A percentile compares a stretch with the other conserved stretches of the same genome.
Evolutionary conservation across 257 asterid genomes (phyloP).

Genomic region (Fraxinus quadrangulata): DNA sequence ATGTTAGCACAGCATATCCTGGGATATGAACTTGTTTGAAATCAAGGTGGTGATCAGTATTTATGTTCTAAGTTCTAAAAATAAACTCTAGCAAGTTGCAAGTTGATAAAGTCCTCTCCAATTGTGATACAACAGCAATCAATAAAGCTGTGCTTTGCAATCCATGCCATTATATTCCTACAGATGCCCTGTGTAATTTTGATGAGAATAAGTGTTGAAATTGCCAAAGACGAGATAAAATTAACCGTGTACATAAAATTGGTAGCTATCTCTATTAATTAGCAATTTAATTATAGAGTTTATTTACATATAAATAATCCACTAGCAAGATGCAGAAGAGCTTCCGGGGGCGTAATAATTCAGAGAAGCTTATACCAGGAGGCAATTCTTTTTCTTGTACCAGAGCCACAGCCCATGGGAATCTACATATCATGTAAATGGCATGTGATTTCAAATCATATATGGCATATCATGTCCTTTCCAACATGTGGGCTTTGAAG

Average conservation of each 20-base stretch:
- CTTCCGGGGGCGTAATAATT: neutral
- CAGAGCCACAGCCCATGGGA: neutral
- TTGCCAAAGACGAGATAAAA: neutral
- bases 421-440: neutral
- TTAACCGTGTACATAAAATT: neutral
- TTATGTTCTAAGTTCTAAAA: neutral
- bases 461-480: neutral
- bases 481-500: neutral
- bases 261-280: neutral
- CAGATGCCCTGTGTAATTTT: neutral
- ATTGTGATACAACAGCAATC: neutral
- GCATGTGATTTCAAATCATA: neutral
- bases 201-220: neutral
- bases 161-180: neutral
- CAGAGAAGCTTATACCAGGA: neutral
- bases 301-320: neutral
- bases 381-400: neutral
- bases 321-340: neutral
- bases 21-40: neutral
- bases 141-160: too few species aligned
- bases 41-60: neutral
- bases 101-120: neutral
- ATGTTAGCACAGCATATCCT: neutral
- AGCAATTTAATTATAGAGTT: neutral
- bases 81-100: neutral